Evolutionary conservation across 305 asterid species (phyloP).

Genomic region (Ilex paraguariensis): DNA sequence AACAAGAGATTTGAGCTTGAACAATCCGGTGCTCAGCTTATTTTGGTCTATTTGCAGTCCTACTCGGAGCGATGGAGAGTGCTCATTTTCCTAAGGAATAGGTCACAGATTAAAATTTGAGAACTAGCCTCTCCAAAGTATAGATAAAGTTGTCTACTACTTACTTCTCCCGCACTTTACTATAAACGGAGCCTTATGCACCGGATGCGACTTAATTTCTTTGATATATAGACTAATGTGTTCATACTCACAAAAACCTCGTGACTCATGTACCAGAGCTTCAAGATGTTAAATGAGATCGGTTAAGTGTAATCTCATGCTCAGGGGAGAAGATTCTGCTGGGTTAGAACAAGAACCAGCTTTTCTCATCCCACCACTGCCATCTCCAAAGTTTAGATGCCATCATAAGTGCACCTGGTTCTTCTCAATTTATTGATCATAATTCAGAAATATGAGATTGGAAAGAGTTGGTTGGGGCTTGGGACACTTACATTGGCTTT

Average conservation of each 20-base stretch:
- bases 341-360: constrained; percentile 81
- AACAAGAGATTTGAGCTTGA: too few relatives aligned
- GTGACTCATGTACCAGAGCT: constrained; percentile 36
- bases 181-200: too few relatives aligned
- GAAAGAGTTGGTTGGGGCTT: background rate
- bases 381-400: constrained; percentile 59
- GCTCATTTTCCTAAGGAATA: too few relatives aligned
- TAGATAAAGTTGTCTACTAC: too few relatives aligned
- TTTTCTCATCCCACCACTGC: constrained; percentile 62
- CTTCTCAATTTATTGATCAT: background rate
- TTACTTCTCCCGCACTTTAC: too few relatives aligned
- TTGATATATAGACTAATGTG: too few relatives aligned
- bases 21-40: too few relatives aligned
- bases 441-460: background rate
- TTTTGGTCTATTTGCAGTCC: too few relatives aligned
- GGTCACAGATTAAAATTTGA: background rate
- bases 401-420: constrained; percentile 35
- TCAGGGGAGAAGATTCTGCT: constrained; percentile 73
- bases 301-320: constrained; percentile 12
- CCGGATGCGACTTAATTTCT: too few relatives aligned
- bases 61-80: too few relatives aligned
- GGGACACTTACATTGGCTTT: constrained; percentile 70
- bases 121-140: background rate
- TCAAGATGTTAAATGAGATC: constrained; percentile 37
- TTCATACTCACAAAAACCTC: constrained; percentile 37